Evolutionary conservation across 345 rosid species (phyloP), one percentile per base, ranked within the genome.

Genomic region (Brassica cretica): DNA sequence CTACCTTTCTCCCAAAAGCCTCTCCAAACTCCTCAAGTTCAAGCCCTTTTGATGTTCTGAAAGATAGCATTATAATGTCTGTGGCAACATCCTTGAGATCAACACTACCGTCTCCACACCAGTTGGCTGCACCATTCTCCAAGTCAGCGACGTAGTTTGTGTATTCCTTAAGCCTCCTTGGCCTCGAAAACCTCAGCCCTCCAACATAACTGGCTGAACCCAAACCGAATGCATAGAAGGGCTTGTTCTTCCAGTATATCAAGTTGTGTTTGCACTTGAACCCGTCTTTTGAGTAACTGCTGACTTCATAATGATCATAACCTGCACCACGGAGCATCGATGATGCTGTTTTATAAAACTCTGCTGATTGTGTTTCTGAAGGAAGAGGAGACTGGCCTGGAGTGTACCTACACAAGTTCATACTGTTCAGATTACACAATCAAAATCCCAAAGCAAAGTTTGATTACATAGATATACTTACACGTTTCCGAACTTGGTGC

Each of bases 381-480:
- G 98, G 99, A 78, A 95, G 88, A 67, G 99, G 99, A 62, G 87
- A 88, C 64, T 88, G 91, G 8, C 99, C 97, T 3, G 94, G 92
- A n/a, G 84, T 90, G 78, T 90, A 91, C 88, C 98, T 94, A 86
- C 79, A 84, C 78, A 79, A 70, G 64, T 64, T 62, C 49, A 73
- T 33, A 21, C 55, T 60, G 21, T 10, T 33, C 21, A 74, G 10
- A 74, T 19, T 19, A 19, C 21, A 19, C 21, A 19, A 19, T 19
- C 21, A 19, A 19, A 19, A 19, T 19, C 21, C 21, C 5, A 59
- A 72, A 61, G 71, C 66, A 64, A 64, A 39, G 10, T 3, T 32
- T 0, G 12, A 65, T 2, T 60, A 29, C 27, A 24, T 2, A 37
- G 5, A 14, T 8, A 19, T 18, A 85, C 98, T 89, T 83, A 89